Evolutionary conservation across 2,329 filamentous ascomycete species (phyloP).

Genomic region (Claviceps capensis): DNA sequence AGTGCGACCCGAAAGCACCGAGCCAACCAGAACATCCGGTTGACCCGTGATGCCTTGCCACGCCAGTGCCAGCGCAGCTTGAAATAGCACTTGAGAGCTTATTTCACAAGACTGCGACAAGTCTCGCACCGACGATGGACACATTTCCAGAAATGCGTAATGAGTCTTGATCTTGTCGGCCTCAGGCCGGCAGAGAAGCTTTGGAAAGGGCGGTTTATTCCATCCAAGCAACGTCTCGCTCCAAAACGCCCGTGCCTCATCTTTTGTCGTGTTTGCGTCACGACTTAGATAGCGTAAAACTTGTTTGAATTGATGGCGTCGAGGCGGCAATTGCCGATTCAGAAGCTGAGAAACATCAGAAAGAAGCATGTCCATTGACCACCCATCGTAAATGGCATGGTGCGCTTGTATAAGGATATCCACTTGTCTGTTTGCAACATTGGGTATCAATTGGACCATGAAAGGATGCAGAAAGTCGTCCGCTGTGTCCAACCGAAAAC

Average conservation of each 20-base stretch:
- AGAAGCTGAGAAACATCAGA: slow-evolving; percentile 42
- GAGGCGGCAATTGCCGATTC: slow-evolving; percentile 24
- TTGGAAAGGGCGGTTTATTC: slow-evolving; percentile 41
- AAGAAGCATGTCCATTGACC: slow-evolving; percentile 68
- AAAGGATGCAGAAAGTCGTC: slow-evolving; percentile 42
- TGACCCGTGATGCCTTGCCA: slow-evolving; percentile 50
- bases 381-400: slow-evolving; percentile 85
- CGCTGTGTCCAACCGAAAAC: slow-evolving; percentile 24
- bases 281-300: slow-evolving; percentile 38
- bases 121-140: slow-evolving; percentile 13
- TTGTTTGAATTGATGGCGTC: slow-evolving; percentile 44
- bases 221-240: slow-evolving; percentile 46
- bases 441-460: slow-evolving; percentile 37
- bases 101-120: slow-evolving; percentile 29
- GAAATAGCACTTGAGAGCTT: slow-evolving; percentile 60
- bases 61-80: slow-evolving; percentile 54
- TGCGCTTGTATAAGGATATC: slow-evolving; percentile 48
- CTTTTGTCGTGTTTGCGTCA: slow-evolving; percentile 14
- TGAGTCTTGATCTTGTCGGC: slow-evolving; percentile 6
- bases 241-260: slow-evolving; percentile 52
- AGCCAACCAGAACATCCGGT: slow-evolving; percentile 59
- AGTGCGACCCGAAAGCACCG: slow-evolving; percentile 70
- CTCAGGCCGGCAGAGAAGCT: slow-evolving; percentile 17
- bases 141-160: slow-evolving; percentile 7
- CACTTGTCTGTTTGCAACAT: slow-evolving; percentile 9